Base-by-base conservation (phyloP, 2,329 filamentous ascomycete species). In the Thielaviopsis ethacetica region DNA sequence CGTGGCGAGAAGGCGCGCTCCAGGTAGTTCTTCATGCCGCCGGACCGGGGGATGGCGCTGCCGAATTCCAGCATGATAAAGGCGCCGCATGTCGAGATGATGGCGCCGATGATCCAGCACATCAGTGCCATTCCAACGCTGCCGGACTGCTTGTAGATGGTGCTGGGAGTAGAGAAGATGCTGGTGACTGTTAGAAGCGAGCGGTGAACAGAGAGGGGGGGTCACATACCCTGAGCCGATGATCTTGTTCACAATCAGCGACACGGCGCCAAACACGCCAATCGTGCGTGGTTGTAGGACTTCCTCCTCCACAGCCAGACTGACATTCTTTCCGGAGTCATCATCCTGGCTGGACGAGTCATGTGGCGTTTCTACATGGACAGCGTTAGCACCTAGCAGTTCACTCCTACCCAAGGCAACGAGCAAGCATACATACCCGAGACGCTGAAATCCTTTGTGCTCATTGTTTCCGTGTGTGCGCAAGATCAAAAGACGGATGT, bases 11-110 rank as follows among this genome's bases (percentile, higher is more conserved):
- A 24, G 17, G 81, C 77, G n/a, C 77, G 73, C 65, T 84, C 81
- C 12, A 84, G 76, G 65, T 84, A 84, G 67, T 83, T 82, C 72
- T 84, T 84, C 63, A 83, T 80, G 22, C 81, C 82, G 13, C 82
- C 81, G 15, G 78, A 81, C 30, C 76, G 72, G 1, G 81, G 81
- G 49, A 83, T 83, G 3, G 78, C 79, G 4, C 81, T 72, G 30
- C 81, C 81, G 63, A 83, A 83, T 64, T 84, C 82, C 54, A 84
- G 75, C 66, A 78, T 83, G 5, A 85, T 79, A 58, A 76, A 77
- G 13, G 83, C 71, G 22, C 81, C 81, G 62, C 73, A 76, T 63
- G 80, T 80, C 2, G 81, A 78, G 24, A 84, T 70, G 54, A 82
- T 68, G 27, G 75, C 75, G 19, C 64, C 64, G 19, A 65, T 57